Base-by-base conservation (phyloP, 352 stramenopile species). In the Globisporangium heterothallicum region DNA sequence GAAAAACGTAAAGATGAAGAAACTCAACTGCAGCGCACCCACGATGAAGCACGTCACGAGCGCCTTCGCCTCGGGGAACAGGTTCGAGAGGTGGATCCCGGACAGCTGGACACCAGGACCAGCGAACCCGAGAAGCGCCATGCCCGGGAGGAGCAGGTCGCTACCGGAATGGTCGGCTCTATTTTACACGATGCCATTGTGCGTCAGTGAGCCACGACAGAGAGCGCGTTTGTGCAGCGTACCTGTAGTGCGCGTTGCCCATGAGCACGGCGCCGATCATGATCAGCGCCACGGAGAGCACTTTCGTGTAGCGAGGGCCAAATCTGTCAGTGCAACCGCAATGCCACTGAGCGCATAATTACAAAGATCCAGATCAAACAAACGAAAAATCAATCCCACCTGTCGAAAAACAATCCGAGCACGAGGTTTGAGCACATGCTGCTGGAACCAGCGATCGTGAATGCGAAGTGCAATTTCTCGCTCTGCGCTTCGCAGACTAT, bases 1-100 rank as follows among this genome's bases (percentile, higher is more conserved):
- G 43, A 90, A 84, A 30, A 87, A 49, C 47, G 77, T 76, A 60
- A 90, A 88, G 41, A 88, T 71, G 50, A 88, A 58, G 59, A 90
- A 90, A 24, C 74, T 87, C 42, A 90, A 52, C 51, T 86, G 74
- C 29, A 90, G 61, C 21, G 71, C 73, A 21, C 78, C 78, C 16
- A 86, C 79, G 30, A 90, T 86, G 46, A 85, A 75, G 56, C 72
- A 84, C 18, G 78, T 82, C 45, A 86, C 76, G 3, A 86, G 64
- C 22, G 78, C 75, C 27, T 77, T 85, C 12, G 72, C 66, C 40
- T 83, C 70, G 2, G 78, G 78, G 53, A 88, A 90, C 12, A 90
- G 46, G 46, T 88, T 90, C 22, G 78, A 86, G 38, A 90, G 64
- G 47, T 90, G 78, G 56, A 90, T 87, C 19, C 69, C 75, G 45